Evolutionary conservation across 352 stramenopile genomes (phyloP).

Genomic region (Pythium periplocum): DNA sequence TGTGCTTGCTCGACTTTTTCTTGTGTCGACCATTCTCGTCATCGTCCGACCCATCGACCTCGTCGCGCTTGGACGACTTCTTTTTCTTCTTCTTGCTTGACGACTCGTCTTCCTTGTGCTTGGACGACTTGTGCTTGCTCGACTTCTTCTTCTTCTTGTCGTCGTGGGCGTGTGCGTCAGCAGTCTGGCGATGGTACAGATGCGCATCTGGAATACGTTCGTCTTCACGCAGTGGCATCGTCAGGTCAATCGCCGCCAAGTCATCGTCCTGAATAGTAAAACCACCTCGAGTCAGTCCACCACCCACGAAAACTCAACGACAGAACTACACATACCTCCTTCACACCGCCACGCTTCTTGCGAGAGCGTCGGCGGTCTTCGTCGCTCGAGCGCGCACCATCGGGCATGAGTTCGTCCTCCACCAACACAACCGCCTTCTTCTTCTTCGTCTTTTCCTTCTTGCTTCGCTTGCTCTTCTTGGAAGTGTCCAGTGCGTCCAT

Average conservation of each 20-base stretch:
- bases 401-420: conserved; percentile 78
- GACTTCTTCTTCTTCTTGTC: conserved; percentile 35
- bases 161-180: conserved; percentile 9
- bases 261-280: conserved; percentile 44
- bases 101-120: conserved; percentile 18
- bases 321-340: conserved; percentile 27
- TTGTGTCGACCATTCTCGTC: conserved; percentile 36
- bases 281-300: neutral
- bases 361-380: conserved; percentile 47
- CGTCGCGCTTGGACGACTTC: conserved; percentile 25
- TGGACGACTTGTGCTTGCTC: conserved; percentile 48
- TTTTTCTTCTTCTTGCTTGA: conserved; percentile 35
- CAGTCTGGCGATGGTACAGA: conserved; percentile 67
- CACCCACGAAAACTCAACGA: neutral
- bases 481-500: conserved; percentile 66
- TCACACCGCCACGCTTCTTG: conserved; percentile 39
- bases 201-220: conserved; percentile 77
- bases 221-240: conserved; percentile 63
- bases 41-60: conserved; percentile 17
- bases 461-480: conserved; percentile 41
- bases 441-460: conserved; percentile 50
- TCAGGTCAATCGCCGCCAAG: conserved; percentile 72
- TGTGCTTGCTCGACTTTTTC: conserved; percentile 26
- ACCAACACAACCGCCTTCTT: conserved; percentile 54
- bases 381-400: conserved; percentile 63